These are phyloP conservation scores for Mimosa pudica DNA, from an alignment of 306 rosid genomes.

Conservation along the genomic window DNA sequence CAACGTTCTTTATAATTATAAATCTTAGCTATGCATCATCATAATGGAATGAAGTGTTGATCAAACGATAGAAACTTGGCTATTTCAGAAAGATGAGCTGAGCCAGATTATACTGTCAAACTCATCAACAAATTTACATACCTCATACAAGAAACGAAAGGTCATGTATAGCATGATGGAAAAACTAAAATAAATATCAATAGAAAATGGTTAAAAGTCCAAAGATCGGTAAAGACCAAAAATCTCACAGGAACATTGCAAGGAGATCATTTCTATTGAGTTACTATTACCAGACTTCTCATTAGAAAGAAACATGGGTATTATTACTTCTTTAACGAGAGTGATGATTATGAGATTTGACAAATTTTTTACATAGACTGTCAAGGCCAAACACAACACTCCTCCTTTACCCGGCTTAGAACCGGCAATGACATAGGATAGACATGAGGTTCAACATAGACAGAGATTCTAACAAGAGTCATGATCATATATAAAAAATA, in stretches of 20 bases:
- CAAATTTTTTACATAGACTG: too few relatives aligned
- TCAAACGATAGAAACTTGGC: not conserved
- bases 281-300: not conserved
- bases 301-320: not conserved
- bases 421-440: too few relatives aligned
- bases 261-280: not conserved
- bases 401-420: too few relatives aligned
- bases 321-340: not conserved
- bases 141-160: too few relatives aligned
- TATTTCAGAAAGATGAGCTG: not conserved
- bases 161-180: too few relatives aligned
- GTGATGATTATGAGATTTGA: not conserved
- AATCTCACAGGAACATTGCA: not conserved
- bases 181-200: not conserved
- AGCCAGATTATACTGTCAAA: not conserved
- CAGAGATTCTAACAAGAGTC: not conserved
- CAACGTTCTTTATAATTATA: not conserved
- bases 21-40: not conserved
- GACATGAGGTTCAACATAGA: too few relatives aligned
- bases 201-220: not conserved
- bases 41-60: not conserved
- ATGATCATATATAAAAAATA: constrained; percentile 1
- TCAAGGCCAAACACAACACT: too few relatives aligned
- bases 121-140: too few relatives aligned
- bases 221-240: not conserved